phyloP scores from a whole-genome alignment of 2,329 filamentous ascomycete species.

The Emergomyces pasteurianus region DNA sequence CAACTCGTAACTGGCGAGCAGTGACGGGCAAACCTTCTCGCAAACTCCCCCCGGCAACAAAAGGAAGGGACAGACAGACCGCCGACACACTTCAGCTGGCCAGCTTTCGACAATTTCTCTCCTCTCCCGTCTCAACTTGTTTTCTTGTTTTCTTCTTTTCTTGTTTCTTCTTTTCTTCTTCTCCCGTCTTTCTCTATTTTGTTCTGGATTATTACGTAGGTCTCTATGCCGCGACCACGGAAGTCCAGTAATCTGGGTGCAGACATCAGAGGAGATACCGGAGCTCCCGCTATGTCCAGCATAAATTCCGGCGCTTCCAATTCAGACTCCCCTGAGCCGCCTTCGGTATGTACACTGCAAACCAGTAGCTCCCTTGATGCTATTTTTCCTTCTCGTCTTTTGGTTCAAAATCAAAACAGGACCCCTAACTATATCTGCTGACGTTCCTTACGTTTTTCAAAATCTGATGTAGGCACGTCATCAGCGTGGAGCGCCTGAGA shows the following conservation, averaged over 20 bases:
- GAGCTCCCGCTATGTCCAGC: conserved; percentile 35
- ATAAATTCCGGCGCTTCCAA: conserved; percentile 23
- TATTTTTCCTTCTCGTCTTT: neutral
- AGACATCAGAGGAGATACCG: conserved; percentile 37
- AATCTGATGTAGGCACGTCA: conserved; percentile 13
- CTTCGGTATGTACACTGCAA: conserved; percentile 5
- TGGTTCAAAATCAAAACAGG: neutral
- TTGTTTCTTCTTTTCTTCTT: neutral
- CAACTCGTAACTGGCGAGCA: neutral
- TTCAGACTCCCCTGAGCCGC: conserved; percentile 11
- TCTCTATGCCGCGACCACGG: conserved; percentile 28
- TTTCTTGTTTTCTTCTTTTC: too few species aligned
- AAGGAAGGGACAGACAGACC: too few species aligned
- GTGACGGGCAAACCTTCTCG: neutral
- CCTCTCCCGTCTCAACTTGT: too few species aligned
- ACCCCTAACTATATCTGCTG: conserved; percentile 4
- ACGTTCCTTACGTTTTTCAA: neutral
- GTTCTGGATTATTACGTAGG: neutral
- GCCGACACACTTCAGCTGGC: too few species aligned
- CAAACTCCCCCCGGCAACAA: too few species aligned
- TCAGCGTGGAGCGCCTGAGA: conserved; percentile 14
- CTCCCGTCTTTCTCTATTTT: neutral
- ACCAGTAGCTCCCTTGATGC: too few species aligned
- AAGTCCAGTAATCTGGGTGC: conserved; percentile 34
- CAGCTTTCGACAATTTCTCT: too few species aligned